Base-by-base conservation (phyloP, 2,329 filamentous ascomycete species). In the Massarina eburnea region DNA sequence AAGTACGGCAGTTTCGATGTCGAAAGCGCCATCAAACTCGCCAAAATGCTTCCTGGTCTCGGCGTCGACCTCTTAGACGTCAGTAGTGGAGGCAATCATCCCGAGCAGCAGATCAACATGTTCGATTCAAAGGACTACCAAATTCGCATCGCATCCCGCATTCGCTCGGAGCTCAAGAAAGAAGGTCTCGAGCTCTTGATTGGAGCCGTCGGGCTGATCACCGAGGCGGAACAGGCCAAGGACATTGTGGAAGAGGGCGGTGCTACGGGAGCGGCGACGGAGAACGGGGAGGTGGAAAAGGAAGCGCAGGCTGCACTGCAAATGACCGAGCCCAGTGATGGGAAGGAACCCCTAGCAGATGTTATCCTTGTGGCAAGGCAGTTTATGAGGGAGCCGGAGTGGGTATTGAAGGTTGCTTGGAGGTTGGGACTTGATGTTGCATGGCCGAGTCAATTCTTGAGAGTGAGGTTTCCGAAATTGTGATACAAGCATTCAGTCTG, bases 351-450 rank as follows among this genome's bases (percentile, higher is more conserved):
- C 0, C 62, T 68, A 70, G 74, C 77, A 0, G 78, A 81, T 66
- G 73, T 74, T 0, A 67, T 80, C 19, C 52, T 80, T n/a, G 71
- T 81, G 27, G 78, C 73, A 1, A 68, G 77, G 34, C 78, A 81
- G 51, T 80, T 81, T 48, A 71, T 81, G 70, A 67, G 78, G 7
- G 78, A 80, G 61, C 76, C 78, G 0, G 77, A 79, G 52, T 80
- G 78, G 78, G 78, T 80, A 21, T 50, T 80, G 27, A 74, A 61
- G 33, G 76, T 79, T 1, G 78, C 76, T 8, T 75, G 73, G 64
- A 68, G 73, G 54, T 48, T 81, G 46, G 73, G 70, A 3, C 68
- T 80, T 0, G 71, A 78, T 48, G 64, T 80, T 41, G 69, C 71
- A 1, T 73, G 75, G 65, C 76, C 77, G 4, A 68, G 55, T 35